A percentile compares a stretch with the other conserved stretches of the same genome.
phyloP scores from a whole-genome alignment of 495 filamentous ascomycete species.

The Aspergillus cristatus region DNA sequence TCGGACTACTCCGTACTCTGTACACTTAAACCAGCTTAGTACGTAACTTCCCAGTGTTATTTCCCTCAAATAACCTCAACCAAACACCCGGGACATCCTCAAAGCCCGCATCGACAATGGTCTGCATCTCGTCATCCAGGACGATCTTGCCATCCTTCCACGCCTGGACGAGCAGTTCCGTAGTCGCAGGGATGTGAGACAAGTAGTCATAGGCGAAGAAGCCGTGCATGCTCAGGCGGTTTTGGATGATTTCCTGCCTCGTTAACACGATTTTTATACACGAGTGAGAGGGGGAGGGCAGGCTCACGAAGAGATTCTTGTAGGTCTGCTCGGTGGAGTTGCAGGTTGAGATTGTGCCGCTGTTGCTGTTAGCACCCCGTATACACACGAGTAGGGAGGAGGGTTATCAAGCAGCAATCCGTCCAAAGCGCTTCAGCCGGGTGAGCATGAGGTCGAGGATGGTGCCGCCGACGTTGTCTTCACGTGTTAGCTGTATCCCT shows the following conservation, averaged over 20 bases:
- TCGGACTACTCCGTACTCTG: neutral
- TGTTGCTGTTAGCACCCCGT: slow-evolving; percentile 2
- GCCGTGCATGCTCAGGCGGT: slow-evolving; percentile 46
- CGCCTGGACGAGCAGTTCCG: slow-evolving; percentile 40
- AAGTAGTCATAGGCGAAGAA: slow-evolving; percentile 53
- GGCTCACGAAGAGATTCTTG: too few species aligned
- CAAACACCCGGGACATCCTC: slow-evolving; percentile 41
- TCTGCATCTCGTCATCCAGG: slow-evolving; percentile 43
- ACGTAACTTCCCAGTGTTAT: slow-evolving; percentile 44
- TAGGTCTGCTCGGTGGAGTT: too few species aligned
- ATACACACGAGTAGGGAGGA: neutral
- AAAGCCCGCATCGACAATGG: slow-evolving; percentile 45
- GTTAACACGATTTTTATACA: neutral
- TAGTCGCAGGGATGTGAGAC: slow-evolving; percentile 28
- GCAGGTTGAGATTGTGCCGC: slow-evolving; percentile 44
- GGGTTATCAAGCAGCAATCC: slow-evolving; percentile 49
- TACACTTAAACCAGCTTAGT: slow-evolving; percentile 21
- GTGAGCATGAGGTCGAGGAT: slow-evolving; percentile 53
- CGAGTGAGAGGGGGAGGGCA: neutral
- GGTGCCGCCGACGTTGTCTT: slow-evolving; percentile 61
- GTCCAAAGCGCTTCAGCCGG: slow-evolving; percentile 43
- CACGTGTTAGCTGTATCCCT: neutral
- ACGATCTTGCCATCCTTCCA: slow-evolving; percentile 42
- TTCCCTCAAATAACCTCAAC: slow-evolving; percentile 42
- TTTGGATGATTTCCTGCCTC: slow-evolving; percentile 35